phyloP scores from a whole-genome alignment of 768 basidiomycete species.

The Clathrus columnatus region DNA sequence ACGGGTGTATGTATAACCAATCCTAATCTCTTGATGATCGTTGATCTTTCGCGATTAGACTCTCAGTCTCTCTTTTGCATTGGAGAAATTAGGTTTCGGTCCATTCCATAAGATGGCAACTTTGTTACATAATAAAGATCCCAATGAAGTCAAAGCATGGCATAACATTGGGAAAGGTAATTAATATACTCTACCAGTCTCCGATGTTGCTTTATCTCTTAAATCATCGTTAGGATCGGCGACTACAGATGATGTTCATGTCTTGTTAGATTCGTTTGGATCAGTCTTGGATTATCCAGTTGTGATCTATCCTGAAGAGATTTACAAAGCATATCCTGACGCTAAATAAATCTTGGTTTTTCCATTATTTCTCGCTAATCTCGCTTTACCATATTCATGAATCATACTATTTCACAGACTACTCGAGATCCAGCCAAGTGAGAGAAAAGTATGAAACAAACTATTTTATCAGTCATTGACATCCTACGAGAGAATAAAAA shows the following conservation, averaged over 20 bases:
- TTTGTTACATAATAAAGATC: no score
- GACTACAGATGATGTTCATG: background rate
- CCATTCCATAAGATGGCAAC: no score
- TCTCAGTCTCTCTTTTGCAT: no score
- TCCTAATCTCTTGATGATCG: no score
- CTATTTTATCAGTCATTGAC: background rate
- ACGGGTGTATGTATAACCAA: no score
- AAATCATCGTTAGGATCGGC: background rate
- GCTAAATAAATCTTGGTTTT: background rate
- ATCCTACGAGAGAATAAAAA: background rate
- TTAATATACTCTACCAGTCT: no score
- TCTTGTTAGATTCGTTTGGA: background rate
- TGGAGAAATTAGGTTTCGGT: background rate
- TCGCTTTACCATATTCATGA: no score
- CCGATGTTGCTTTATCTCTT: no score
- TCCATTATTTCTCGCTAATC: background rate
- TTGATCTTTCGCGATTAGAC: no score
- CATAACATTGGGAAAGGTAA: no score
- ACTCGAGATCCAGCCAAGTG: background rate
- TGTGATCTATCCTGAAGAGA: background rate
- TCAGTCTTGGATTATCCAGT: background rate
- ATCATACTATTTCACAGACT: background rate
- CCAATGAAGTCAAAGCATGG: no score
- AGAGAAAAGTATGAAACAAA: background rate
- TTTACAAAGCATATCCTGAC: background rate